Evolutionary conservation across 2,329 filamentous ascomycete genomes (phyloP).

Genomic region (Paraphaeosphaeria sporulosa): DNA sequence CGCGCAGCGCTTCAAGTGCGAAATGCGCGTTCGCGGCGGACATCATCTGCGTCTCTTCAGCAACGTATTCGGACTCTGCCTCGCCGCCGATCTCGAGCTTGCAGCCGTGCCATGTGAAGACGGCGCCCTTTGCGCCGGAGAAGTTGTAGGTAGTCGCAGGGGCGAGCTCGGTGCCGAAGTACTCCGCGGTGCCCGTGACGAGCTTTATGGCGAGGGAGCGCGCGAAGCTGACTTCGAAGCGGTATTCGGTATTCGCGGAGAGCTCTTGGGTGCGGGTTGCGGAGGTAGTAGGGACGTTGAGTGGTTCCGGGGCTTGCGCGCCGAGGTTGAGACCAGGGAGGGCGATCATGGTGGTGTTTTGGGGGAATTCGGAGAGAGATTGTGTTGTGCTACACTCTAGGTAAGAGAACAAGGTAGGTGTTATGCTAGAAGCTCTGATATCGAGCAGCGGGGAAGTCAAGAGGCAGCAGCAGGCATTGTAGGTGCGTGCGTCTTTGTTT

Average conservation of each 20-base stretch:
- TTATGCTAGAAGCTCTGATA: background rate
- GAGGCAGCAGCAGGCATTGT: slow-evolving; percentile 2
- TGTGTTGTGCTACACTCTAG: background rate
- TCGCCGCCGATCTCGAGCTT: slow-evolving; percentile 79
- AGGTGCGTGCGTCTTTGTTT: background rate
- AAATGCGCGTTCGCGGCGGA: slow-evolving; percentile 88
- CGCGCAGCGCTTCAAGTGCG: slow-evolving; percentile 77
- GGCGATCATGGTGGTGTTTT: slow-evolving; percentile 35
- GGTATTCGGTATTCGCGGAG: slow-evolving; percentile 55
- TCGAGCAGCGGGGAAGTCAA: background rate
- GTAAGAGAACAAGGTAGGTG: background rate
- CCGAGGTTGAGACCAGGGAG: slow-evolving; percentile 57
- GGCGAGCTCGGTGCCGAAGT: slow-evolving; percentile 94
- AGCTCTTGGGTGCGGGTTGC: slow-evolving; percentile 51
- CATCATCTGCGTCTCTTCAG: slow-evolving; percentile 82
- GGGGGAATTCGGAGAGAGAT: too few species aligned
- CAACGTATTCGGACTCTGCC: slow-evolving; percentile 71
- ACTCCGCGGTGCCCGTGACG: slow-evolving; percentile 82
- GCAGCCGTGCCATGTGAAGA: slow-evolving; percentile 93
- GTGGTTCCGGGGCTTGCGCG: slow-evolving; percentile 37
- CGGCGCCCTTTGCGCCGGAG: slow-evolving; percentile 80
- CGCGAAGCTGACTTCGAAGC: slow-evolving; percentile 51
- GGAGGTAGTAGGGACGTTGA: slow-evolving; percentile 30
- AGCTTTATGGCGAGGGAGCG: slow-evolving; percentile 62
- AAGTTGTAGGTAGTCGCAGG: slow-evolving; percentile 82